phyloP scores from a whole-genome alignment of 345 rosid genomes.

The Euphorbia peplus region DNA sequence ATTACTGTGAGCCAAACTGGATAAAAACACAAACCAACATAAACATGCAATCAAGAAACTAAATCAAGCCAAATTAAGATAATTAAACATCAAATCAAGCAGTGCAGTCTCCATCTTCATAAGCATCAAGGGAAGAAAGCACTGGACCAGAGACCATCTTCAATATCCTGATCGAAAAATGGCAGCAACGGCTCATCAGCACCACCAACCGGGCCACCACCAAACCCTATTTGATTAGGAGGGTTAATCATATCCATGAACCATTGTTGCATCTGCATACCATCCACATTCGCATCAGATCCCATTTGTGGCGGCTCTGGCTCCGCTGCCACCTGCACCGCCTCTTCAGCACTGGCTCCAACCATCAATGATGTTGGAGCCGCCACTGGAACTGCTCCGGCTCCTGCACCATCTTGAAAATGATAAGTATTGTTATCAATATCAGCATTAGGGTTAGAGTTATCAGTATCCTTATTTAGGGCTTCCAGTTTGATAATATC shows the following conservation, averaged over 20 bases:
- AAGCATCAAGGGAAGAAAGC: background rate
- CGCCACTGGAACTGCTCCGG: background rate
- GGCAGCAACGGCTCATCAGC: conserved; percentile 15
- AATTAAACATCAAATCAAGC: too few species aligned
- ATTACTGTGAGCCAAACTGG: too few species aligned
- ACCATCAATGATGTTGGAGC: too few species aligned
- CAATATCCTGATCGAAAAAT: conserved; percentile 8
- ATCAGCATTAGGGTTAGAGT: background rate
- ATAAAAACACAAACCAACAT: background rate
- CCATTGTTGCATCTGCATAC: conserved; percentile 21
- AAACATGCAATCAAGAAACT: too few species aligned
- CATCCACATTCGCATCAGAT: conserved; percentile 7
- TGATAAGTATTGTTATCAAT: background rate
- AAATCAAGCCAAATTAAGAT: background rate
- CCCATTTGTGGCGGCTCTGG: too few species aligned
- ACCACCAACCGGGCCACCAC: background rate
- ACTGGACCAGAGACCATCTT: background rate
- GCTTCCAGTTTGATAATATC: conserved; percentile 14
- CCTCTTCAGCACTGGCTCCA: too few species aligned
- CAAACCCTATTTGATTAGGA: conserved; percentile 4
- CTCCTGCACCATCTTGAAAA: background rate
- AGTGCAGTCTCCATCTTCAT: background rate
- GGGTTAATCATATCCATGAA: conserved; percentile 19
- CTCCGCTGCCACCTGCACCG: too few species aligned
- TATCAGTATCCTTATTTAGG: background rate